Base-by-base conservation (phyloP, 305 asterid species). In the Galium porrigens region DNA sequence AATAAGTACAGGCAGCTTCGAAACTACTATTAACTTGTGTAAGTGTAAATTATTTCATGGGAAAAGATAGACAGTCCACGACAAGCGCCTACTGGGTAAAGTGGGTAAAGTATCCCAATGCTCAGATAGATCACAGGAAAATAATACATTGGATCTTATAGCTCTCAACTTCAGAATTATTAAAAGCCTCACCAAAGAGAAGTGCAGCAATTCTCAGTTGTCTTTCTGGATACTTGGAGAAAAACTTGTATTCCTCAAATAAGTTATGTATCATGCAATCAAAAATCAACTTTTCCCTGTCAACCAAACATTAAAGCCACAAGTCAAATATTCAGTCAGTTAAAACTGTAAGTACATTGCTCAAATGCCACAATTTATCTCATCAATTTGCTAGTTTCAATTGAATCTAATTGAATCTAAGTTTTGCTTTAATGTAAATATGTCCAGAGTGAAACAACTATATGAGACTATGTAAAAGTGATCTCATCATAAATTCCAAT, bases 251-350 rank as follows among this genome's bases (percentile, higher is more conserved):
- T 73, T 92, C 97, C 80, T 94, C 99, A 76, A 90, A 86, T 59
- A 94, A 84, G 69, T 88, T 94, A 34, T 83, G 90, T 36, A 90
- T 86, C 95, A 94, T 85, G 83, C 92, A 94, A 64, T 90, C 95
- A 44, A 80, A 94, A 77, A 90, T 82, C 39, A 77, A 80, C 61
- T 86, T 81, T 74, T 94, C 97, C 95, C 99, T 94, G 91, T 58
- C 54, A 82, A 70, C 44, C 63, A 61, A 27, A 41, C 22, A 66
- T 33, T 75, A 67, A 49, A 56, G 55, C 51, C 65, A 61, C 36
- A 0, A 17, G 41, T 46, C 20, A 70, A 27, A 41, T 1, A 32
- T 15, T 10, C 32, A 30, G 48, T 66, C 55, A 61, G 39, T 29
- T 9, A 27, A 53, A 66, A 18, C 1, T 54, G 61, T 12, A 25